Conservation (phyloP, 257 asterid genomes). For the Solanum clarkiae region DNA sequence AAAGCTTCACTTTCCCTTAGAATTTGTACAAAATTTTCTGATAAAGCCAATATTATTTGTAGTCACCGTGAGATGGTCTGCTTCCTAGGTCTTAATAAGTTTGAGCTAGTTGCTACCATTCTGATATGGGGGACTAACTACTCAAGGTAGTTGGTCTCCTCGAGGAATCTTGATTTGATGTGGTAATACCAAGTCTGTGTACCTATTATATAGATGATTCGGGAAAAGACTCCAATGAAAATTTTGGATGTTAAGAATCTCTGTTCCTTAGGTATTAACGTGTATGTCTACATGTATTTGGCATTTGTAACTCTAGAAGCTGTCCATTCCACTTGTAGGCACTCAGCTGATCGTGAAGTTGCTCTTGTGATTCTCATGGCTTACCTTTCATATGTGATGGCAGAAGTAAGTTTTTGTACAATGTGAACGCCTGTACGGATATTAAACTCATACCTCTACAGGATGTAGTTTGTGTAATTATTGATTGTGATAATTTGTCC, state of each 20-base stretch:
- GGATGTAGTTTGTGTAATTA: neutral
- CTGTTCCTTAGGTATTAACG: neutral
- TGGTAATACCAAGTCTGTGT: neutral
- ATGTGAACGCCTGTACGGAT: neutral
- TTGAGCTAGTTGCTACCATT: neutral
- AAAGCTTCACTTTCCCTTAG: neutral
- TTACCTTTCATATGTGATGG: constrained; percentile 55
- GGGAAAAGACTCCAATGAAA: neutral
- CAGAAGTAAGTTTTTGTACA: constrained; percentile 34
- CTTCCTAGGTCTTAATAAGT: neutral
- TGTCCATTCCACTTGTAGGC: constrained; percentile 23
- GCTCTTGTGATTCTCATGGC: constrained; percentile 84
- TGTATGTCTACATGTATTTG: neutral
- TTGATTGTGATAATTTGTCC: neutral
- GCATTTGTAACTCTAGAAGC: neutral
- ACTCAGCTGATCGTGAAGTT: constrained; percentile 67
- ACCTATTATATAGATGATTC: neutral
- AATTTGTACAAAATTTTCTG: neutral
- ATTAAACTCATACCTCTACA: neutral
- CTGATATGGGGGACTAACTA: neutral
- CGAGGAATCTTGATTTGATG: neutral
- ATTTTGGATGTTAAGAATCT: neutral
- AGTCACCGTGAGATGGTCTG: neutral
- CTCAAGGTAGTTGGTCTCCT: neutral
- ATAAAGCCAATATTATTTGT: neutral